Conservation (phyloP, 352 stramenopile genomes). For the Phytophthora chlamydospora region DNA sequence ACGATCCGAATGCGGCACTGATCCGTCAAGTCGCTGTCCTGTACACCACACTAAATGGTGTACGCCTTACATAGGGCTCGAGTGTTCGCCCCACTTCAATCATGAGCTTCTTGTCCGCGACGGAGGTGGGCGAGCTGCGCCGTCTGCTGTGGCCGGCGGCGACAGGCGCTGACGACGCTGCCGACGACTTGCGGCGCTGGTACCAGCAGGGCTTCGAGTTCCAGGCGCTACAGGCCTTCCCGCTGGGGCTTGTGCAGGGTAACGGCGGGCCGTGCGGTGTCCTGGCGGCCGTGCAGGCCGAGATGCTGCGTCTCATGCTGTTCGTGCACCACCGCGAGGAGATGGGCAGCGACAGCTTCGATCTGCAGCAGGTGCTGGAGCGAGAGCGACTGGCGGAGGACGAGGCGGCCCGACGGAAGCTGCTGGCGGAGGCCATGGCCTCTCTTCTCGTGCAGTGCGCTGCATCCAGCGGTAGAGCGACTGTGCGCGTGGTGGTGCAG, state of each 20-base stretch:
- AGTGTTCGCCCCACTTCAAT: slow-evolving; percentile 13
- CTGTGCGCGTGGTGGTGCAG: slow-evolving; percentile 35
- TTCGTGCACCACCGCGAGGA: slow-evolving; percentile 37
- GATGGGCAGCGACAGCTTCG: background rate
- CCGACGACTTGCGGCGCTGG: slow-evolving; percentile 56
- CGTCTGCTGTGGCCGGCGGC: slow-evolving; percentile 51
- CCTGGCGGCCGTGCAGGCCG: slow-evolving; percentile 77
- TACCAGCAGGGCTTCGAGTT: slow-evolving; percentile 67
- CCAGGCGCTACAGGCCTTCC: slow-evolving; percentile 36
- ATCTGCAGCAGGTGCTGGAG: slow-evolving; percentile 26
- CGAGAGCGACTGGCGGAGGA: slow-evolving; percentile 12
- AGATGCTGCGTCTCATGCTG: slow-evolving; percentile 65
- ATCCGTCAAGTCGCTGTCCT: background rate
- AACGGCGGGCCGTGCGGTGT: slow-evolving; percentile 86
- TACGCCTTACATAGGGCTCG: background rate
- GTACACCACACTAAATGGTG: slow-evolving; percentile 14
- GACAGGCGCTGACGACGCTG: slow-evolving; percentile 5
- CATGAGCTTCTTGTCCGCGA: slow-evolving; percentile 23
- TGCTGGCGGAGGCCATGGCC: slow-evolving; percentile 40
- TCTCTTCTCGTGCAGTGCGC: slow-evolving; percentile 42
- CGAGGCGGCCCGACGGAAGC: slow-evolving; percentile 16
- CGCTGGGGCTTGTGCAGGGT: slow-evolving; percentile 72
- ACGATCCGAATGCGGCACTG: slow-evolving; percentile 16
- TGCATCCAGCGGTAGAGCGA: slow-evolving; percentile 1
- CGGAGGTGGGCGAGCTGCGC: slow-evolving; percentile 33